A percentile compares a stretch with the other conserved stretches of the same genome.
phyloP scores from a whole-genome alignment of 768 basidiomycete species.

The Podaxis sp. region DNA sequence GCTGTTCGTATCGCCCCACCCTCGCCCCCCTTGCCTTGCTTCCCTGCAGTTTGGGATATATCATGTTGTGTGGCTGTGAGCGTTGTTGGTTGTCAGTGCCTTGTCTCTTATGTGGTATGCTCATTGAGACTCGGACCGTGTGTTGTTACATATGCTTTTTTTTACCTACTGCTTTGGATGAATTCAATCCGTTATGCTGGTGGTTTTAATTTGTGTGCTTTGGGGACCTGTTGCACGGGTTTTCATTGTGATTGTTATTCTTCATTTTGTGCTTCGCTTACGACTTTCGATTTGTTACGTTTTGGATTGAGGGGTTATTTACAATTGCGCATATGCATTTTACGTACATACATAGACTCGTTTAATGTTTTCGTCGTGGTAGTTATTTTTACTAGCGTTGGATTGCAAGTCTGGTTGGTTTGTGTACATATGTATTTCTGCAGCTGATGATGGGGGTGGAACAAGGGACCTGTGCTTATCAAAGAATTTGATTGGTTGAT shows the following conservation, averaged over 20 bases:
- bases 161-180: neutral
- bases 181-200: neutral
- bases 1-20: slow-evolving; percentile 1
- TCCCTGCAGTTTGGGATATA: neutral
- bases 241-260: neutral
- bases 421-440: too few relatives aligned
- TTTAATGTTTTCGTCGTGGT: neutral
- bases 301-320: neutral
- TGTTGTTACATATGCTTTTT: neutral
- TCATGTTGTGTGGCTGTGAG: neutral
- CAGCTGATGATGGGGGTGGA: neutral
- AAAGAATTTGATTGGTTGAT: slow-evolving; percentile 5
- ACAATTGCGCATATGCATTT: neutral
- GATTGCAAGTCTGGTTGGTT: too few relatives aligned
- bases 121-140: neutral
- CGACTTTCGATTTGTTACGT: too few relatives aligned
- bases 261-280: too few relatives aligned
- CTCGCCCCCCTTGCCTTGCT: slow-evolving; percentile 1
- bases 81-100: neutral
- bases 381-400: neutral
- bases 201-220: neutral
- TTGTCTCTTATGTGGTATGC: neutral
- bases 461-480: neutral
- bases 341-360: neutral
- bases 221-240: neutral